Conservation (phyloP, 208 protist species). For the Wallacemonas collosoma region DNA sequence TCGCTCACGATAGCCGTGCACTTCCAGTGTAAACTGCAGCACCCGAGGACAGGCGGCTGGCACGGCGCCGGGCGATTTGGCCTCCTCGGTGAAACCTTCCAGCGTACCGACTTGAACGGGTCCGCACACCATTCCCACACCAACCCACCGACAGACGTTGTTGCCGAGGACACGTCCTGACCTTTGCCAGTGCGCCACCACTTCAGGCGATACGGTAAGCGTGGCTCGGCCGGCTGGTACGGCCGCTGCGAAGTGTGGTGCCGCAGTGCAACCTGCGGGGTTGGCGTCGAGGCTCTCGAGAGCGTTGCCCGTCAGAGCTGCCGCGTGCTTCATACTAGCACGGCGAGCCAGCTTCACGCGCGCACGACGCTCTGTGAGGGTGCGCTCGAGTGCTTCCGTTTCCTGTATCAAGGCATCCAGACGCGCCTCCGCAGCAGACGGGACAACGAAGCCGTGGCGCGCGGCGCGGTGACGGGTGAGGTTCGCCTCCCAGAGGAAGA, state of each 20-base stretch:
- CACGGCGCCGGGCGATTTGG: background rate
- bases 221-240: slow-evolving; percentile 27
- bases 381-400: slow-evolving; percentile 31
- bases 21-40: slow-evolving; percentile 62
- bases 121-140: slow-evolving; percentile 40
- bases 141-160: slow-evolving; percentile 26
- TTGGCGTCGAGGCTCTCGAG: background rate
- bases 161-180: slow-evolving; percentile 31
- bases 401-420: slow-evolving; percentile 24
- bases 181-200: slow-evolving; percentile 18
- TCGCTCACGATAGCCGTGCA: slow-evolving; percentile 56
- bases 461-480: slow-evolving; percentile 51
- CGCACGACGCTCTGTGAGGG: slow-evolving; percentile 20
- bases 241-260: background rate
- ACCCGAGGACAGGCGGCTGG: slow-evolving; percentile 19
- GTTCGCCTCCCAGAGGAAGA: slow-evolving; percentile 50
- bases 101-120: slow-evolving; percentile 29
- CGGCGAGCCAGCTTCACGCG: slow-evolving; percentile 2
- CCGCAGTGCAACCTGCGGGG: background rate
- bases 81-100: slow-evolving; percentile 7
- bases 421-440: slow-evolving; percentile 28
- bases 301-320: background rate
- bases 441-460: slow-evolving; percentile 43
- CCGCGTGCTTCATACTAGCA: background rate
- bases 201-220: slow-evolving; percentile 24